phyloP scores from a whole-genome alignment of 139 green algal genomes.

The Chlamydomonas schloesseri region DNA sequence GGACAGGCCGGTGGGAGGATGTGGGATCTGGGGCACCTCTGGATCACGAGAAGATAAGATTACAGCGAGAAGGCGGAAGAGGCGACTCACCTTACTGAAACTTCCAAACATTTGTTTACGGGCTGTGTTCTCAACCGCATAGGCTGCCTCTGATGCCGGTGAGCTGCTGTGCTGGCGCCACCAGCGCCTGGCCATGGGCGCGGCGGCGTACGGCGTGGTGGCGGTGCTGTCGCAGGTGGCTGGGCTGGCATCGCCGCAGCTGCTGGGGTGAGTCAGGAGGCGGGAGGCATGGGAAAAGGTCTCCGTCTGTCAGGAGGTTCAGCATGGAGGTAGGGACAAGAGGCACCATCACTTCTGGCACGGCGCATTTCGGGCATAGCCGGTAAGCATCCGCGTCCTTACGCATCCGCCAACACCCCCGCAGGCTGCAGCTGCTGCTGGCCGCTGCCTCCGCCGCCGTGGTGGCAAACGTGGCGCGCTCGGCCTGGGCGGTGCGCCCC shows the following conservation, averaged over 20 bases:
- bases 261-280: constrained; percentile 12
- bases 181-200: constrained; percentile 19
- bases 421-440: background rate
- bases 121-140: too few relatives aligned
- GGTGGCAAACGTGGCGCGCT: background rate
- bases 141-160: background rate
- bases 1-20: too few relatives aligned
- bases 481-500: background rate
- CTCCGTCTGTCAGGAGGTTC: too few relatives aligned
- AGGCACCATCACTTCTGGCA: too few relatives aligned
- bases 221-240: background rate
- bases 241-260: constrained; percentile 1
- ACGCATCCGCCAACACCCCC: background rate
- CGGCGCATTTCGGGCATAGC: too few relatives aligned
- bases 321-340: too few relatives aligned
- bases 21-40: too few relatives aligned
- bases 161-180: constrained; percentile 35
- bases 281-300: too few relatives aligned
- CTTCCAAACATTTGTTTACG: too few relatives aligned
- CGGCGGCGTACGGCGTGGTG: background rate
- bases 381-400: background rate
- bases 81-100: too few relatives aligned
- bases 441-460: background rate
- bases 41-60: too few relatives aligned
- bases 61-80: too few relatives aligned